Percentiles rank a stretch among this genome's conserved stretches.
Conservation (phyloP, 257 asterid genomes). For the Coffea canephora region DNA sequence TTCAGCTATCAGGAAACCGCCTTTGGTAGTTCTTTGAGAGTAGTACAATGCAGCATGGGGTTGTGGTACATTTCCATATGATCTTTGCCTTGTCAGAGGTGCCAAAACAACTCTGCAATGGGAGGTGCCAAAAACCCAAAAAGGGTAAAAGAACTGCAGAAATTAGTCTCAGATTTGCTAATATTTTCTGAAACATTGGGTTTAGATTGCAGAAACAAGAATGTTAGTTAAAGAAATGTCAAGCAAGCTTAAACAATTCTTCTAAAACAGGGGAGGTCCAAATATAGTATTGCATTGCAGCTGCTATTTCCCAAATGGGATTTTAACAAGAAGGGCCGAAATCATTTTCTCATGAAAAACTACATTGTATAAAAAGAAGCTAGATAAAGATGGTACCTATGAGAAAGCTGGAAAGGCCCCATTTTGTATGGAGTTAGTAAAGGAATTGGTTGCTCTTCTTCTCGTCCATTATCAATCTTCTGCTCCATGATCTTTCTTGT, state of each 20-base stretch:
- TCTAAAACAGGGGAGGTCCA: no score
- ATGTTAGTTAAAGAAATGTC: no score
- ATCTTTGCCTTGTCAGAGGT: slow-evolving; percentile 54
- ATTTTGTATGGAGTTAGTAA: slow-evolving; percentile 48
- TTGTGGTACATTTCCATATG: slow-evolving; percentile 55
- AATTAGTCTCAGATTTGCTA: not conserved
- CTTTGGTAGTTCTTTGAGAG: slow-evolving; percentile 60
- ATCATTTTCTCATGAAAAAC: no score
- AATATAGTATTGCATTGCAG: no score
- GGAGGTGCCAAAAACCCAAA: no score
- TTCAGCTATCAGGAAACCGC: slow-evolving; percentile 50
- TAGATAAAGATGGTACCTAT: slow-evolving; percentile 28
- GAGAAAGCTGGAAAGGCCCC: slow-evolving; percentile 45
- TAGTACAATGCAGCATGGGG: slow-evolving; percentile 63
- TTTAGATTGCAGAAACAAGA: no score
- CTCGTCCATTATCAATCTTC: not conserved
- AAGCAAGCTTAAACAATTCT: no score
- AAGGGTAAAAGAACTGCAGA: no score
- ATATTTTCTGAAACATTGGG: no score
- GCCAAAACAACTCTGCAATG: slow-evolving; percentile 44
- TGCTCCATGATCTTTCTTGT: not conserved
- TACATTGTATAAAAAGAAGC: not conserved
- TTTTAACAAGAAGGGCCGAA: no score
- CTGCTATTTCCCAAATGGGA: no score
- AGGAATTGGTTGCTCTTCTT: slow-evolving; percentile 33